Evolutionary conservation across 306 rosid species (phyloP).

Genomic region (Corylus americana): DNA sequence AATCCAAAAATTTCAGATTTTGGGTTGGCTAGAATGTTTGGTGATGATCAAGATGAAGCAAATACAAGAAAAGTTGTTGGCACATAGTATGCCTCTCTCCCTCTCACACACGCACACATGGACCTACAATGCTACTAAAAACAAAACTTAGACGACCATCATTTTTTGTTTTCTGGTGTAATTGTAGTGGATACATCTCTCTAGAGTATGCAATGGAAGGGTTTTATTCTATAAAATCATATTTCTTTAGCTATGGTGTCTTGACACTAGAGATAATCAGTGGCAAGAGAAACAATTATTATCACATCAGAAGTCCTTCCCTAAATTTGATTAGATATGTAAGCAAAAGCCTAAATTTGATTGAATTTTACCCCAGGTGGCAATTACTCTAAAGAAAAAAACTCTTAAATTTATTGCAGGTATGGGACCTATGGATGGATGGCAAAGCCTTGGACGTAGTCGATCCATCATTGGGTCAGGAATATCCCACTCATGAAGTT

Average conservation of each 20-base stretch:
- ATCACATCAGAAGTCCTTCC: constrained; percentile 25
- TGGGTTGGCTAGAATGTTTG: background rate
- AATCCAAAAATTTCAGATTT: background rate
- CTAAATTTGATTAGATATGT: constrained; percentile 65
- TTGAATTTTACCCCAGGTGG: background rate
- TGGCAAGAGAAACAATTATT: constrained; percentile 53
- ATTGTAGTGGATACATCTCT: constrained; percentile 60
- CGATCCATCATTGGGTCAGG: constrained; percentile 36
- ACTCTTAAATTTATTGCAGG: constrained; percentile 28
- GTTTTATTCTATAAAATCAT: constrained; percentile 49
- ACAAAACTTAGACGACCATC: background rate
- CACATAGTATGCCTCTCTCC: background rate
- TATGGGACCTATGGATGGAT: constrained; percentile 60
- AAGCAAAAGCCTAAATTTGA: constrained; percentile 14
- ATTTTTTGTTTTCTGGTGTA: background rate
- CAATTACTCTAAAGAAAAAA: too few relatives aligned
- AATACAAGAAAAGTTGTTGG: background rate
- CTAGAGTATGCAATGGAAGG: constrained; percentile 73
- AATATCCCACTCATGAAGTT: constrained; percentile 27
- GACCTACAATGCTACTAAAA: background rate
- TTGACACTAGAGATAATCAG: constrained; percentile 58
- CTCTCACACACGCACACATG: background rate
- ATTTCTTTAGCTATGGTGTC: constrained; percentile 62
- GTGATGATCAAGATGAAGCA: background rate
- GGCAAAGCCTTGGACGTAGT: constrained; percentile 41